Evolutionary conservation across 768 basidiomycete genomes (phyloP), one percentile per base, ranked within the genome.

Genomic region (Sporobolomyces phaffii): DNA sequence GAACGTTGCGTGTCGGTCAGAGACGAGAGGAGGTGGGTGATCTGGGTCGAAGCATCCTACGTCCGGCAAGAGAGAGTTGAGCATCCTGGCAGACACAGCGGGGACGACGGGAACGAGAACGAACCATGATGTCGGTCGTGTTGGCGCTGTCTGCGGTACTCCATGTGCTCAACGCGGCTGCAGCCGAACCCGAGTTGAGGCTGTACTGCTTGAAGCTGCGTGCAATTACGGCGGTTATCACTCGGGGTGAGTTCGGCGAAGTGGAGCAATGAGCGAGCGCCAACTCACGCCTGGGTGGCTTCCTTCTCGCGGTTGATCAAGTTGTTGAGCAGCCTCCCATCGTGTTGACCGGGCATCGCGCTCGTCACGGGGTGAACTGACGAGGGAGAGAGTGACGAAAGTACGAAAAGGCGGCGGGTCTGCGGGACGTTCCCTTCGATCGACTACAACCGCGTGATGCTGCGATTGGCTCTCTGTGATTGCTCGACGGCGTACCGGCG

Each of bases 261-360:
- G 38, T 34, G 28, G 20, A n/a, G 24, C 22, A 33, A 36, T 11
- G 38, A 20, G 22, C 22, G 48, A 36, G 20, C 14, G 43, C 1
- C 26, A 6, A 57, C 70, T 53, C 11, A 68, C 70, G 70, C 67
- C 7, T 51, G 28, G 1, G 47, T n/a, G 1, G 67, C 60, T 31
- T 72, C 70, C 56, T 68, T 68, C 60, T 72, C 70, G 2, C 66
- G 59, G 47, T 72, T 68, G 60, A 72, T 52, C 26, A 72, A 57
- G 65, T 72, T 72, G 50, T 31, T 33, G 50, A 72, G 60, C 33
- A 72, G 61, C 17, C 70, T 54, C 3, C 66, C 64, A 47, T 72
- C 67, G 47, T 72, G 66, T n/a, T 62, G 47, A 9, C 51, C 43
- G 10, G 68, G 66, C 66, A 67, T 67, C 31, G n/a, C n/a, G n/a